These are phyloP conservation scores for Cytospora chrysosperma DNA, from an alignment of 2,329 filamentous ascomycete species.

Conservation along the genomic window DNA sequence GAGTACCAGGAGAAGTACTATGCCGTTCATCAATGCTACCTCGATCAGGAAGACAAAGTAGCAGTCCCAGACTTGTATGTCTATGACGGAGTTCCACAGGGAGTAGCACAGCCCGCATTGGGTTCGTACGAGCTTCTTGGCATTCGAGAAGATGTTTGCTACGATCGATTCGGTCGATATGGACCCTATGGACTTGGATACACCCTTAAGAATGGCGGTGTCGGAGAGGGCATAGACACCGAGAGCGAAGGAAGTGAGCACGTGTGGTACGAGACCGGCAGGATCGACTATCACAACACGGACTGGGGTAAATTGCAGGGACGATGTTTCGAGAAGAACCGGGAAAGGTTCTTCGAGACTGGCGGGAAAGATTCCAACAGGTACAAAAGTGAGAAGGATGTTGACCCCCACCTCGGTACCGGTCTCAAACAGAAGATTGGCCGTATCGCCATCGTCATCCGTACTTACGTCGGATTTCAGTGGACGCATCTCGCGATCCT, in stretches of 20 bases:
- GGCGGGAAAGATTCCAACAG: conserved; percentile 29
- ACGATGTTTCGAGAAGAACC: conserved; percentile 59
- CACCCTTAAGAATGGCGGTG: conserved; percentile 67
- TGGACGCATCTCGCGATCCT: conserved; percentile 77
- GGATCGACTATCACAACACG: conserved; percentile 55
- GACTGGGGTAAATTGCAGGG: conserved; percentile 57
- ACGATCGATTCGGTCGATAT: conserved; percentile 81
- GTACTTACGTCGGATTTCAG: conserved; percentile 75
- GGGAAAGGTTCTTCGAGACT: conserved; percentile 57
- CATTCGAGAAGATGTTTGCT: conserved; percentile 76
- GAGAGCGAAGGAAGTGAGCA: conserved; percentile 66
- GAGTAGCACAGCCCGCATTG: conserved; percentile 74
- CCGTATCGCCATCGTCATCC: conserved; percentile 74
- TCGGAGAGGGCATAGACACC: conserved; percentile 68
- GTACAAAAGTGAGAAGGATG: conserved; percentile 22
- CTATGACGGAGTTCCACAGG: conserved; percentile 69
- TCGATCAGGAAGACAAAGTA: conserved; percentile 59
- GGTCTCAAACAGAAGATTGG: conserved; percentile 41
- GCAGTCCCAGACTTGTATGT: conserved; percentile 63
- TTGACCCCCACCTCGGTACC: conserved; percentile 8
- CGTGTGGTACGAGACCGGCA: conserved; percentile 54
- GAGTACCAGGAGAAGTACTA: conserved; percentile 55
- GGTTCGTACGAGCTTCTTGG: conserved; percentile 76
- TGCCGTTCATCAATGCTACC: conserved; percentile 59
- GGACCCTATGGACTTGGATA: conserved; percentile 89